Conservation (phyloP, 805 yeast genomes). For the Torulaspora microellipsoides region DNA sequence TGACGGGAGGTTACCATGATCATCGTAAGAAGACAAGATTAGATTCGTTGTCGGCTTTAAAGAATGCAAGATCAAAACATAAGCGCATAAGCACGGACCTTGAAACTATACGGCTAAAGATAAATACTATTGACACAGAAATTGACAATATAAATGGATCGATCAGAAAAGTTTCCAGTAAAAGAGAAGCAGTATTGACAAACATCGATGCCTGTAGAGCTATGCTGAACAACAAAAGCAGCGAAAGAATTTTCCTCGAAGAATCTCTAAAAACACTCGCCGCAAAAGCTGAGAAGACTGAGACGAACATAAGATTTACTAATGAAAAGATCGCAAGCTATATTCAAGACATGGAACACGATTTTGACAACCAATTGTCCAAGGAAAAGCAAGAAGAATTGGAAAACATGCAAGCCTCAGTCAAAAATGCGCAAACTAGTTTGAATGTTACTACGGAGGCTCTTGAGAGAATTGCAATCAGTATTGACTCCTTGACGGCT, state of each 20-base stretch:
- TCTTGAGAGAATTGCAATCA: constrained; percentile 21
- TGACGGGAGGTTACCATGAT: constrained; percentile 86
- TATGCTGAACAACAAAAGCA: constrained; percentile 39
- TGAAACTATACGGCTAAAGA: constrained; percentile 37
- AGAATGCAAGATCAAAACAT: constrained; percentile 40
- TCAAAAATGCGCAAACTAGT: constrained; percentile 45
- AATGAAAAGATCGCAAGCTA: constrained; percentile 42
- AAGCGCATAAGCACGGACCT: constrained; percentile 36
- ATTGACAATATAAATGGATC: constrained; percentile 49
- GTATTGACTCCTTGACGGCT: constrained; percentile 39
- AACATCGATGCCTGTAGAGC: constrained; percentile 43
- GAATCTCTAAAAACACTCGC: constrained; percentile 38
- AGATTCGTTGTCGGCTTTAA: constrained; percentile 59
- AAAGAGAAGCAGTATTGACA: constrained; percentile 42
- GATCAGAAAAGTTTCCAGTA: constrained; percentile 32
- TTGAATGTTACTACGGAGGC: constrained; percentile 34
- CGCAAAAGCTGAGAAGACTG: constrained; percentile 36
- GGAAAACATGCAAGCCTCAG: constrained; percentile 37
- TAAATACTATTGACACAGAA: constrained; percentile 46
- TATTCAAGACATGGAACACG: constrained; percentile 45
- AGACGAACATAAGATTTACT: constrained; percentile 34
- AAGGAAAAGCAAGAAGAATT: constrained; percentile 45
- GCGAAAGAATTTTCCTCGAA: constrained; percentile 40
- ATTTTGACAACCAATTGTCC: constrained; percentile 51
- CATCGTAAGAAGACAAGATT: constrained; percentile 55